Evolutionary conservation across 352 stramenopile species (phyloP).

Genomic region (Globisporangium paddicum): DNA sequence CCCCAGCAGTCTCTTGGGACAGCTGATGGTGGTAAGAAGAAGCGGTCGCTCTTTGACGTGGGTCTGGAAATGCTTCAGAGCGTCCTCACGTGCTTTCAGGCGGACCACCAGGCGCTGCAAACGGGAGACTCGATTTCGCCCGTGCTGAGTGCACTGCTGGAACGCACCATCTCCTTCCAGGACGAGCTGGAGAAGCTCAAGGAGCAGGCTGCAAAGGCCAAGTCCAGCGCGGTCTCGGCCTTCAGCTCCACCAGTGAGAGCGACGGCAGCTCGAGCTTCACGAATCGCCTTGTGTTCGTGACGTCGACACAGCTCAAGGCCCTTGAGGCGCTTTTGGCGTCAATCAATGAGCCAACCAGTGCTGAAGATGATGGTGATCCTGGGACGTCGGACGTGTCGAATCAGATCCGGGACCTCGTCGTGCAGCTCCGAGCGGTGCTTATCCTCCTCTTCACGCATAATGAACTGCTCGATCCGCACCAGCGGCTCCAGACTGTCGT

Average conservation of each 20-base stretch:
- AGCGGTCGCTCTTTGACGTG: slow-evolving; percentile 26
- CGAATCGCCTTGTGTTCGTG: slow-evolving; percentile 32
- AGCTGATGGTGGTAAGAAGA: slow-evolving; percentile 3
- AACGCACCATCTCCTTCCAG: slow-evolving; percentile 33
- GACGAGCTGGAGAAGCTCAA: slow-evolving; percentile 48
- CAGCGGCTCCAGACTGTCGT: slow-evolving; percentile 30
- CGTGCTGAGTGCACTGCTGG: slow-evolving; percentile 22
- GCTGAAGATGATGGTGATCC: not conserved
- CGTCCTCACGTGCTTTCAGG: slow-evolving; percentile 32
- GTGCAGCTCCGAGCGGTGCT: slow-evolving; percentile 57
- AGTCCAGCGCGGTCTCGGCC: slow-evolving; percentile 13
- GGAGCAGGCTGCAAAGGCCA: slow-evolving; percentile 31
- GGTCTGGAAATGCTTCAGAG: slow-evolving; percentile 36
- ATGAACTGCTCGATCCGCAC: slow-evolving; percentile 32
- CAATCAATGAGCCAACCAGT: not conserved
- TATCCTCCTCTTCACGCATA: slow-evolving; percentile 39
- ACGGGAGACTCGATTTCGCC: slow-evolving; percentile 13
- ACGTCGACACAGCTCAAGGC: slow-evolving; percentile 30
- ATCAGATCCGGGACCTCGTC: slow-evolving; percentile 40
- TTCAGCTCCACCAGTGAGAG: slow-evolving; percentile 2
- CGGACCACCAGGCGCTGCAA: slow-evolving; percentile 14
- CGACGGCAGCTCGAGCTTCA: slow-evolving; percentile 30
- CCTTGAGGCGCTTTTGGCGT: slow-evolving; percentile 18
- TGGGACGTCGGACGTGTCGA: slow-evolving; percentile 17
- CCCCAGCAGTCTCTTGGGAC: not conserved